These are phyloP conservation scores for Zygosaccharomyces rouxii DNA, from an alignment of 805 yeast species.

Conservation along the genomic window DNA sequence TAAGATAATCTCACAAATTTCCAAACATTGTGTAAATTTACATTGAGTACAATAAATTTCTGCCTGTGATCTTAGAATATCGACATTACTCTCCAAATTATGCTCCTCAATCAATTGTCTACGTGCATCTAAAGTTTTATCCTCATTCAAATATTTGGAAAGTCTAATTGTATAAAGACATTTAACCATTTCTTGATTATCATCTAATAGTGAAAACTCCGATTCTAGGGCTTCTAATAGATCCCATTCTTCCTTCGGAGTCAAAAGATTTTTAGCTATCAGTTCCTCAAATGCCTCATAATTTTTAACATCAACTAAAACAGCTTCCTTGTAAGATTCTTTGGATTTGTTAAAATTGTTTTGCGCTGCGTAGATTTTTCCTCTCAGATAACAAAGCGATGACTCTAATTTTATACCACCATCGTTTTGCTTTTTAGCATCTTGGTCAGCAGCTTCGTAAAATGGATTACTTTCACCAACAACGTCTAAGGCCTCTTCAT, in stretches of 20 bases:
- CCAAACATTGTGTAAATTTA: constrained; percentile 69
- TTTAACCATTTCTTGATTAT: constrained; percentile 75
- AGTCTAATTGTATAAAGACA: constrained; percentile 70
- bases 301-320: constrained; percentile 82
- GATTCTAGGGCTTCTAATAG: constrained; percentile 64
- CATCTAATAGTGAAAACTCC: constrained; percentile 56
- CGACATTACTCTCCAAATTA: constrained; percentile 63
- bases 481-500: constrained; percentile 86
- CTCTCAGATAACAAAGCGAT: constrained; percentile 80
- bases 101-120: constrained; percentile 64
- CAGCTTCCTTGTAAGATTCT: constrained; percentile 82
- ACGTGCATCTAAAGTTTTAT: constrained; percentile 61
- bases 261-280: constrained; percentile 62
- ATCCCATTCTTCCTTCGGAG: constrained; percentile 87
- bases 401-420: constrained; percentile 87
- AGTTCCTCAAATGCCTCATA: constrained; percentile 87
- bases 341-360: constrained; percentile 83
- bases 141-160: constrained; percentile 63
- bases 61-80: constrained; percentile 62
- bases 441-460: constrained; percentile 29
- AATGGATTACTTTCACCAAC: constrained; percentile 83
- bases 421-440: constrained; percentile 37
- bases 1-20: constrained; percentile 56
- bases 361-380: constrained; percentile 74
- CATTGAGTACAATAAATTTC: constrained; percentile 72